phyloP scores from a whole-genome alignment of 2,329 filamentous ascomycete genomes.

The Pseudofabraea citricarpa region DNA sequence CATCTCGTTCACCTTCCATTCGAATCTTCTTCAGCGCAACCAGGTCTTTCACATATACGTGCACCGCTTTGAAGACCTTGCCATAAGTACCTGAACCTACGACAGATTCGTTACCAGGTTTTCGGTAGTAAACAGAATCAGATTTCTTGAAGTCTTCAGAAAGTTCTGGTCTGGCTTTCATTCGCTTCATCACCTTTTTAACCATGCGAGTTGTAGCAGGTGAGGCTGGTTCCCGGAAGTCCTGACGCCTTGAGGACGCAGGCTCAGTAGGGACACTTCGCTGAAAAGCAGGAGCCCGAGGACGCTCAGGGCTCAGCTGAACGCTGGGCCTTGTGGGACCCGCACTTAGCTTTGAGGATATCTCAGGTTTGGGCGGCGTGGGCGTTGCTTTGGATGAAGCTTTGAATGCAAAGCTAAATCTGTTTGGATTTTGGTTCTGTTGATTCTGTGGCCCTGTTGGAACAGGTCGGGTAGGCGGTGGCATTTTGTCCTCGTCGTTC shows the following conservation, averaged over 20 bases:
- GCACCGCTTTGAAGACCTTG: slow-evolving; percentile 90
- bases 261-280: slow-evolving; percentile 48
- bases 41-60: slow-evolving; percentile 81
- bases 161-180: slow-evolving; percentile 68
- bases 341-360: slow-evolving; percentile 65
- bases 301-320: slow-evolving; percentile 33
- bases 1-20: slow-evolving; percentile 89
- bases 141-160: slow-evolving; percentile 69
- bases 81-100: slow-evolving; percentile 94
- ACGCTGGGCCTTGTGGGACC: slow-evolving; percentile 19
- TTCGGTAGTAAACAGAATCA: slow-evolving; percentile 89
- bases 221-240: slow-evolving; percentile 27
- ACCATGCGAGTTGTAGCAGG: slow-evolving; percentile 47
- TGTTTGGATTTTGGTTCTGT: slow-evolving; percentile 46
- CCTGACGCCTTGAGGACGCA: slow-evolving; percentile 38
- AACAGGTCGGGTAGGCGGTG: slow-evolving; percentile 46
- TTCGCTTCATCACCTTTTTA: slow-evolving; percentile 63
- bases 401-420: slow-evolving; percentile 94
- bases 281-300: slow-evolving; percentile 29
- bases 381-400: slow-evolving; percentile 56
- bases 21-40: slow-evolving; percentile 88
- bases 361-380: slow-evolving; percentile 56
- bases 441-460: slow-evolving; percentile 36
- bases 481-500: slow-evolving; percentile 45
- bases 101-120: slow-evolving; percentile 95